Base-by-base conservation (phyloP, 1,139 yeast species). In the Diutina catenulata region DNA sequence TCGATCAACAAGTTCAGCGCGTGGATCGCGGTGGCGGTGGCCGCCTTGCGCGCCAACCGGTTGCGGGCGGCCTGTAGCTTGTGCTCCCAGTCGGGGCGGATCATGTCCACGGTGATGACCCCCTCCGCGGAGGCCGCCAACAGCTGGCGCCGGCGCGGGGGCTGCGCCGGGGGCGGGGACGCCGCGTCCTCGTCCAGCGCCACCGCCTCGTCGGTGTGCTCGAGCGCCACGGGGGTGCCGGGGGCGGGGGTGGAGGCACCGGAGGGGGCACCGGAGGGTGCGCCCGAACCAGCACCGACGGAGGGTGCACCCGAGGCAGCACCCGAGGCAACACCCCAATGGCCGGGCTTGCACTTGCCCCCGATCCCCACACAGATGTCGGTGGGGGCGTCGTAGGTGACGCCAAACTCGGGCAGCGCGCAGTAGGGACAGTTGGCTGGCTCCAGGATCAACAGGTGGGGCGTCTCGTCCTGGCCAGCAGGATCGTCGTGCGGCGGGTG, bases 391-490 rank as follows among this genome's bases (percentile, higher is more conserved):
- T 70, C 70, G 55, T 83, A 91, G 0, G 82, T 76, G 13, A 91
- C 80, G 4, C 95, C 95, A 57, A 88, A 86, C 49, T 82, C 78
- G 3, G 84, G 70, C 60, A 80, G 77, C 4, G 94, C 94, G 63
- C 98, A 91, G 55, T 81, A 91, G 0, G 98, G 97, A 55, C 98
- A 91, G 48, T 74, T 73, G 2, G 95, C 91, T 0, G 93, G 81
- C 50, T 87, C 96, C 9, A 94, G 79, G 3, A 83, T 80, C 42
- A 87, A 64, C 28, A 77, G 67, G 40, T 78, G 76, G 14, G 86
- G 82, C 41, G 60, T 50, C 33, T 53, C 53, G 29, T 53, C 55
- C 39, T 41, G 40, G 29, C 33, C 41, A 28, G 37, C 40, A 6
- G 41, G 29, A 41, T 66, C 76, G 44, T 81, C 93, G 52, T 84